These are phyloP conservation scores for Puccinellia tenuiflora DNA, from an alignment of 176 grass and related monocot species.

Conservation along the genomic window DNA sequence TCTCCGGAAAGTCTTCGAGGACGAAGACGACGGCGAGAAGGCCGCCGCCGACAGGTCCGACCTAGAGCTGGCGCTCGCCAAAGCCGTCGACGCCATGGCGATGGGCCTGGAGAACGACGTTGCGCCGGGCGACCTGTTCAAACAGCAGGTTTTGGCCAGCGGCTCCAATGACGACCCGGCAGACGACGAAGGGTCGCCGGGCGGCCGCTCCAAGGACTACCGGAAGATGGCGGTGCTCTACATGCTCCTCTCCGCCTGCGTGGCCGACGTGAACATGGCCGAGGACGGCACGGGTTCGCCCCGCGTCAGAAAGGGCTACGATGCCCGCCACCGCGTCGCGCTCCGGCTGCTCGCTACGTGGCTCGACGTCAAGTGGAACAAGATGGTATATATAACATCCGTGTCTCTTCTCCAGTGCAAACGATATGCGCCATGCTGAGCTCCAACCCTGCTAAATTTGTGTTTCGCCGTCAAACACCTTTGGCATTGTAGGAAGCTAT, in stretches of 20 bases:
- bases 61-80: slow-evolving; percentile 75
- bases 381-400: slow-evolving; percentile 36
- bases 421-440: not conserved
- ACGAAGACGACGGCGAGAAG: slow-evolving; percentile 56
- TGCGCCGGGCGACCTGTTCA: not conserved
- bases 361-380: slow-evolving; percentile 87
- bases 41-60: slow-evolving; percentile 51
- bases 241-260: slow-evolving; percentile 91
- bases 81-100: slow-evolving; percentile 79
- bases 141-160: not conserved
- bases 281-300: slow-evolving; percentile 44
- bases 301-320: slow-evolving; percentile 82
- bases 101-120: slow-evolving; percentile 52
- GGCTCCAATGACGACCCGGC: not conserved
- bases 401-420: not conserved
- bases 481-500: slow-evolving; percentile 75
- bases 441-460: not conserved
- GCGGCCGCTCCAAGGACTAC: slow-evolving; percentile 38
- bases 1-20: slow-evolving; percentile 70
- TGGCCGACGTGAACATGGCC: slow-evolving; percentile 69
- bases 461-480: slow-evolving; percentile 23
- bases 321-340: slow-evolving; percentile 89
- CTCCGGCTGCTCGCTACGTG: slow-evolving; percentile 76
- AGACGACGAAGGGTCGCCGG: not conserved
- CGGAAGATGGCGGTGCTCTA: slow-evolving; percentile 74